Evolutionary conservation across 108 stramenopile genomes (phyloP).

Genomic region (Conticribra guillardii): DNA sequence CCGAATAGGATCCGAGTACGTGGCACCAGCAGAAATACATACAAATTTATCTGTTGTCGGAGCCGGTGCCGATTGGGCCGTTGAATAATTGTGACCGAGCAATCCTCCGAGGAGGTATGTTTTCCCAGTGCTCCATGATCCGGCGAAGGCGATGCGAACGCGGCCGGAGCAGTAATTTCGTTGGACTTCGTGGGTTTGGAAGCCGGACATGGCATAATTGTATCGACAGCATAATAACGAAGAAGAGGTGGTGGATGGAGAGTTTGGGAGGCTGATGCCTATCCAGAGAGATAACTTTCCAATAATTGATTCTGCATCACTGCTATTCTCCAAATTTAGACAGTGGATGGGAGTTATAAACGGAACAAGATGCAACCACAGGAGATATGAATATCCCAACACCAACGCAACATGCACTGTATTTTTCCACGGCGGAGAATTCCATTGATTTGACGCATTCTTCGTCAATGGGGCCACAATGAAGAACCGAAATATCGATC

Average conservation of each 20-base stretch:
- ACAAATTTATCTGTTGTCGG: slow-evolving; percentile 53
- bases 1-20: slow-evolving; percentile 46
- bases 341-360: slow-evolving; percentile 48
- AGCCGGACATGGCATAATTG: slow-evolving; percentile 48
- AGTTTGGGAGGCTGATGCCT: not conserved
- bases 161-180: slow-evolving; percentile 45
- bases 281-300: slow-evolving; percentile 24
- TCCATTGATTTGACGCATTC: slow-evolving; percentile 52
- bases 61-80: slow-evolving; percentile 44
- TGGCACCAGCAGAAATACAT: slow-evolving; percentile 39
- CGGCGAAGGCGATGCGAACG: slow-evolving; percentile 45
- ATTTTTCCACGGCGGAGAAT: slow-evolving; percentile 50
- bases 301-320: slow-evolving; percentile 18
- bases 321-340: slow-evolving; percentile 1
- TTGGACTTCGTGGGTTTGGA: slow-evolving; percentile 31
- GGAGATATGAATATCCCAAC: slow-evolving; percentile 25
- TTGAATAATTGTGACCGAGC: slow-evolving; percentile 43
- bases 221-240: slow-evolving; percentile 44
- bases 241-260: not conserved
- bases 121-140: slow-evolving; percentile 49
- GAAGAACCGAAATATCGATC: slow-evolving; percentile 48
- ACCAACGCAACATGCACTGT: slow-evolving; percentile 37
- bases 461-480: slow-evolving; percentile 36
- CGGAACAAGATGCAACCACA: slow-evolving; percentile 40
- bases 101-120: slow-evolving; percentile 41